phyloP scores from a whole-genome alignment of 257 asterid species.

The Nicotiana undulata region DNA sequence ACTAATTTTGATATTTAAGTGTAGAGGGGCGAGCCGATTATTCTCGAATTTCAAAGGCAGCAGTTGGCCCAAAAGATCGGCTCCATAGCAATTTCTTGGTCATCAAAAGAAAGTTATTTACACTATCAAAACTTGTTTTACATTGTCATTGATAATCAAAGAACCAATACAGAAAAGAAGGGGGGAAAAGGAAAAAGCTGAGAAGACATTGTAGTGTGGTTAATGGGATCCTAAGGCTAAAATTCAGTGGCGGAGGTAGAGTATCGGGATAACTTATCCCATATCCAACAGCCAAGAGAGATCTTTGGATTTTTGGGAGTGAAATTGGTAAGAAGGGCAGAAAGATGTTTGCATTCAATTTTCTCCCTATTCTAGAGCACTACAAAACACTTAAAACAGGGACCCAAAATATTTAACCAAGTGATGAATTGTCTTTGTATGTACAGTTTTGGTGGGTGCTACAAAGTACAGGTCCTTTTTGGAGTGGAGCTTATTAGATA shows the following conservation, averaged over 20 bases:
- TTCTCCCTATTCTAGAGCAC: neutral
- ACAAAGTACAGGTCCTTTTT: constrained; percentile 5
- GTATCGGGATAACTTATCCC: no score
- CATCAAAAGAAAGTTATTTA: no score
- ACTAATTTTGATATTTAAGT: no score
- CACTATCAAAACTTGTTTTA: neutral
- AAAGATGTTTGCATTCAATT: neutral
- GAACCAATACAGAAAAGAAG: neutral
- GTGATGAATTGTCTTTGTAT: neutral
- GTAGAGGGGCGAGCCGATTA: no score
- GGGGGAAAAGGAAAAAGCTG: no score
- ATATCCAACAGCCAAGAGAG: neutral
- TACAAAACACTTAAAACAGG: neutral
- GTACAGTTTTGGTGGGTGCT: constrained; percentile 3
- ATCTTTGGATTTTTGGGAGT: neutral
- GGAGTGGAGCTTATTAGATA: constrained; percentile 11
- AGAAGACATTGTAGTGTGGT: neutral
- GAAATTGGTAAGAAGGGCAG: neutral
- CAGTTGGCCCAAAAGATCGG: no score
- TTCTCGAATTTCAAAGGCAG: no score
- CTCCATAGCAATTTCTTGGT: no score
- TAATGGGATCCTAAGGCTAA: neutral
- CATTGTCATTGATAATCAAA: neutral
- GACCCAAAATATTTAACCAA: constrained; percentile 3
- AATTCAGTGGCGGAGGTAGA: no score